These are phyloP conservation scores for Leptographium wingfieldii DNA, from an alignment of 2,329 filamentous ascomycete species.

Conservation along the genomic window DNA sequence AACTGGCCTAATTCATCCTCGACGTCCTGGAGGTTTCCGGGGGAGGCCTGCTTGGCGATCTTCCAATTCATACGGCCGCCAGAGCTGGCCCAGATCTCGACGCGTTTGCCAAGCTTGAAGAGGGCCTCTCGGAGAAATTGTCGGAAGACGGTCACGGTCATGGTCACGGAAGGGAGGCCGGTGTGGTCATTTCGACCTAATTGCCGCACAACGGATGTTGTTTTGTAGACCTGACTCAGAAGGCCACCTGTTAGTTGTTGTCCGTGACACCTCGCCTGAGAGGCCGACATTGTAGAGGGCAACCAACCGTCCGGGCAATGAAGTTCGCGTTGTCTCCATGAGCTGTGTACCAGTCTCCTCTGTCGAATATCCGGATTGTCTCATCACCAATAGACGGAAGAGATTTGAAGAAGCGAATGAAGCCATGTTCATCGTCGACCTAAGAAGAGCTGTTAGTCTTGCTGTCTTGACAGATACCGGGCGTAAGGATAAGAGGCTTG, in stretches of 20 bases:
- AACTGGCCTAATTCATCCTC: constrained; percentile 85
- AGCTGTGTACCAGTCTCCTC: constrained; percentile 92
- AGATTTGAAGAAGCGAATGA: constrained; percentile 93
- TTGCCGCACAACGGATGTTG: constrained; percentile 85
- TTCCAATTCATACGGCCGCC: constrained; percentile 84
- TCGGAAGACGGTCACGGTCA: constrained; percentile 88
- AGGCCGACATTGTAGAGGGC: neutral
- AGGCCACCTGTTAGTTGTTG: neutral
- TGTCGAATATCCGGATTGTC: constrained; percentile 82
- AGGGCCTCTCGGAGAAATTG: constrained; percentile 92
- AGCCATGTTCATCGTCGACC: constrained; percentile 94
- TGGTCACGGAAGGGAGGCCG: constrained; percentile 84
- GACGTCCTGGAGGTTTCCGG: constrained; percentile 90
- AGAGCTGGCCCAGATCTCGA: constrained; percentile 77
- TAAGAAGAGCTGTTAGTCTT: constrained; percentile 19
- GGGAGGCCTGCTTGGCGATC: constrained; percentile 79
- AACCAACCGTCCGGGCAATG: constrained; percentile 59
- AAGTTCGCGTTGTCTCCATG: constrained; percentile 76
- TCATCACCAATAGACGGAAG: constrained; percentile 58
- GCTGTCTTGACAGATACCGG: too few species aligned
- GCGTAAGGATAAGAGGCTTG: constrained; percentile 18
- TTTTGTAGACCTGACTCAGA: constrained; percentile 69
- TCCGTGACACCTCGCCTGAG: neutral
- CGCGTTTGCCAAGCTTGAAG: constrained; percentile 76
- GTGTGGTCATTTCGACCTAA: constrained; percentile 73